phyloP scores from a whole-genome alignment of 306 rosid species.

The Bauhinia variegata region DNA sequence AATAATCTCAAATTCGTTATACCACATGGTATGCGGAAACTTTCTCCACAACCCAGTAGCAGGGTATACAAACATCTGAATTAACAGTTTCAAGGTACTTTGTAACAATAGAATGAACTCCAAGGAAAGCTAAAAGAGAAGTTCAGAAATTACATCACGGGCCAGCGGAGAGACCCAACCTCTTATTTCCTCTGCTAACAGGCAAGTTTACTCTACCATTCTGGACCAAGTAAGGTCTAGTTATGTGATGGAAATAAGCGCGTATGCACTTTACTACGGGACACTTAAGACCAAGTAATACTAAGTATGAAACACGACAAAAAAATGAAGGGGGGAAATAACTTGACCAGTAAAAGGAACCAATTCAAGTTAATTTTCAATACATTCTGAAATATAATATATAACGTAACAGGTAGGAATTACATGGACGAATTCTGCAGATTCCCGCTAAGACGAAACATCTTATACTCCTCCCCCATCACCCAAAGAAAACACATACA shows the following conservation, averaged over 20 bases:
- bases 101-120: background rate
- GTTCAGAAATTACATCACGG: background rate
- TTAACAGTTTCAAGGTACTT: background rate
- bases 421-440: background rate
- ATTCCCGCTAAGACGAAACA: background rate
- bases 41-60: background rate
- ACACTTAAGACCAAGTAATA: no score
- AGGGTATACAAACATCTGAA: background rate
- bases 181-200: background rate
- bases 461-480: background rate
- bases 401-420: background rate
- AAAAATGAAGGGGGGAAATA: no score
- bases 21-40: background rate
- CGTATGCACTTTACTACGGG: no score
- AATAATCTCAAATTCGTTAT: constrained; percentile 7
- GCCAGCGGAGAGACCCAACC: background rate
- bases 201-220: background rate
- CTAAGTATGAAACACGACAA: background rate
- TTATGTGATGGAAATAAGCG: background rate
- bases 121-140: background rate
- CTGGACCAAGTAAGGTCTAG: background rate
- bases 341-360: no score
- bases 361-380: background rate
- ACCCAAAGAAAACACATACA: no score
- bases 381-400: background rate